These are phyloP conservation scores for Aaosphaeria arxii DNA, from an alignment of 2,329 filamentous ascomycete species.

Conservation along the genomic window DNA sequence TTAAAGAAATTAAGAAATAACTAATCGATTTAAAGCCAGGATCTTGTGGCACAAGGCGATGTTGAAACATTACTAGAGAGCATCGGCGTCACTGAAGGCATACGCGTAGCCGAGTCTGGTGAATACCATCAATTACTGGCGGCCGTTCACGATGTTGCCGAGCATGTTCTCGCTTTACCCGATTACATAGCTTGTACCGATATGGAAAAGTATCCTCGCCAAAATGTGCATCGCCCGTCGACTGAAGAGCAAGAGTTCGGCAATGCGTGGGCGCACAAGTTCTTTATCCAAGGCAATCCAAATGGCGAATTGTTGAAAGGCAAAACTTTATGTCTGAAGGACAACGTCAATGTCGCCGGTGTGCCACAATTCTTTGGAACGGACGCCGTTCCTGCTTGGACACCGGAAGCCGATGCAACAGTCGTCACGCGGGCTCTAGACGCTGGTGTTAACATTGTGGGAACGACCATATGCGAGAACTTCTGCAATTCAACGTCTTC, in stretches of 20 bases:
- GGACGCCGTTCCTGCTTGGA: slow-evolving; percentile 17
- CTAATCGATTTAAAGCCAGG: slow-evolving; percentile 12
- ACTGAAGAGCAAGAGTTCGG: slow-evolving; percentile 35
- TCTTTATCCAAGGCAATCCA: slow-evolving; percentile 28
- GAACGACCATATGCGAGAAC: slow-evolving; percentile 33
- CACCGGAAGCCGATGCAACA: slow-evolving; percentile 24
- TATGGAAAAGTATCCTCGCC: slow-evolving; percentile 33
- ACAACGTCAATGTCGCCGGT: slow-evolving; percentile 30
- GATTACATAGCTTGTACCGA: slow-evolving; percentile 34
- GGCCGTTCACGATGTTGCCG: slow-evolving; percentile 39
- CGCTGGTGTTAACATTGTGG: slow-evolving; percentile 22
- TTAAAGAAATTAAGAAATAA: no score
- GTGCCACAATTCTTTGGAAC: slow-evolving; percentile 33
- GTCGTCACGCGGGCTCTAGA: slow-evolving; percentile 27
- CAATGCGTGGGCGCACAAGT: slow-evolving; percentile 44
- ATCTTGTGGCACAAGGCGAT: slow-evolving; percentile 19
- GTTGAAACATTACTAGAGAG: slow-evolving; percentile 17
- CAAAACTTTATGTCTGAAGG: slow-evolving; percentile 31
- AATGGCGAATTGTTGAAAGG: slow-evolving; percentile 29
- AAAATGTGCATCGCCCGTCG: slow-evolving; percentile 32
- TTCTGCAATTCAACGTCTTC: slow-evolving; percentile 29
- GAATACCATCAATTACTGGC: slow-evolving; percentile 38
- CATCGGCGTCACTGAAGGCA: slow-evolving; percentile 19
- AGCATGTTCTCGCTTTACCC: slow-evolving; percentile 36
- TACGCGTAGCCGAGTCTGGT: slow-evolving; percentile 23